A percentile compares a stretch with the other conserved stretches of the same genome.
phyloP scores from a whole-genome alignment of 179 eudicot genomes.

The Actinidia arguta region DNA sequence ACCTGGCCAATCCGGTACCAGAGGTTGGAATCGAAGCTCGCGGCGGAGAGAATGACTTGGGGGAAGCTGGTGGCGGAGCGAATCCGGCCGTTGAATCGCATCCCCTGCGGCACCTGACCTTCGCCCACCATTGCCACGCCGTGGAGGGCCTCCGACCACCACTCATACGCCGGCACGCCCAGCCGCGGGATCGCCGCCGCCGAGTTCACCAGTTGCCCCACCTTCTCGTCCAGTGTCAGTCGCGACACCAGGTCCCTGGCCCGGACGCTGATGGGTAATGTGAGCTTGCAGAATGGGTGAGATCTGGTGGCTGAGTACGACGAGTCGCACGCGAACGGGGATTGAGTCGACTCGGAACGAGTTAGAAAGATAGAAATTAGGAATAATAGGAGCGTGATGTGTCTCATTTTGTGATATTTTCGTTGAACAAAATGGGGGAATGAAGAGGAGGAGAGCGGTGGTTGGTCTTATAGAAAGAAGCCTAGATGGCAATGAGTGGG shows the following conservation, averaged over 20 bases:
- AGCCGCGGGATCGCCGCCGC: constrained; percentile 74
- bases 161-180: constrained; percentile 77
- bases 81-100: constrained; percentile 1
- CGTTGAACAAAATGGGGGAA: too few relatives aligned
- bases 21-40: background rate
- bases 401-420: too few relatives aligned
- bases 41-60: constrained; percentile 2
- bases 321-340: constrained; percentile 64
- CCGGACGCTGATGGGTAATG: constrained; percentile 39
- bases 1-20: constrained; percentile 25
- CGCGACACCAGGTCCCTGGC: constrained; percentile 58
- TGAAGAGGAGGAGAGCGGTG: too few relatives aligned
- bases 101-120: constrained; percentile 12
- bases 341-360: constrained; percentile 23
- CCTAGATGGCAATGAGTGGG: too few relatives aligned
- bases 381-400: too few relatives aligned
- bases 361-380: background rate
- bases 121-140: constrained; percentile 69
- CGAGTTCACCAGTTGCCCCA: constrained; percentile 58
- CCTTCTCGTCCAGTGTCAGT: constrained; percentile 75
- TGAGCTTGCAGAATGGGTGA: constrained; percentile 47
- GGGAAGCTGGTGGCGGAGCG: constrained; percentile 23
- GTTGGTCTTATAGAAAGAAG: too few relatives aligned
- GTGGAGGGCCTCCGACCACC: constrained; percentile 97
- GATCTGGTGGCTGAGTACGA: constrained; percentile 42